Evolutionary conservation across 2,329 filamentous ascomycete species (phyloP).

Genomic region (Microcyclosporella mali): DNA sequence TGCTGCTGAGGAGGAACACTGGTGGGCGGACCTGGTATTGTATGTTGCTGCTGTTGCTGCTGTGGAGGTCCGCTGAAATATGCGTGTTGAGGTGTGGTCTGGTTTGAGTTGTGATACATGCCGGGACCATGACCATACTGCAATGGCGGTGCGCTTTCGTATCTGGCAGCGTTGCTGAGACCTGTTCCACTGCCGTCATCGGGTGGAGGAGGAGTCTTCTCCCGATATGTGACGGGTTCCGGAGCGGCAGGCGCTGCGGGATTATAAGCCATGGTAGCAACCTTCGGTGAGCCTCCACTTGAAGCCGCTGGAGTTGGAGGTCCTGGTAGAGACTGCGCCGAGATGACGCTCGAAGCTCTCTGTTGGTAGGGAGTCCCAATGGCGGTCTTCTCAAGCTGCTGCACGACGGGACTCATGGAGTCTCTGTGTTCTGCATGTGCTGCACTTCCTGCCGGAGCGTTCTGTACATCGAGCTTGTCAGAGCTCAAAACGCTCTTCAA

Average conservation of each 20-base stretch:
- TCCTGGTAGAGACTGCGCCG: slow-evolving; percentile 30
- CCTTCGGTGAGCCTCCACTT: slow-evolving; percentile 16
- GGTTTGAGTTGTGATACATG: slow-evolving; percentile 5
- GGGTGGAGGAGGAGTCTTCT: slow-evolving; percentile 72
- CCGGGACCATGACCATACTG: slow-evolving; percentile 22
- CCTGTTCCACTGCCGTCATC: slow-evolving; percentile 53
- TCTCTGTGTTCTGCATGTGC: slow-evolving; percentile 40
- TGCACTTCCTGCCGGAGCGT: slow-evolving; percentile 51
- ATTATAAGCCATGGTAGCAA: slow-evolving; percentile 67
- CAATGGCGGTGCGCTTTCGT: slow-evolving; percentile 29
- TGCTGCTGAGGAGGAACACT: slow-evolving; percentile 23
- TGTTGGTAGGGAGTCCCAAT: slow-evolving; percentile 54
- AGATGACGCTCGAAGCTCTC: slow-evolving; percentile 33
- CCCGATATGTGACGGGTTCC: slow-evolving; percentile 63
- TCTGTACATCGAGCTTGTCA: slow-evolving; percentile 55
- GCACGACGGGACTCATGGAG: slow-evolving; percentile 62
- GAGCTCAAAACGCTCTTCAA: slow-evolving; percentile 59
- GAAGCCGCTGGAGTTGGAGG: slow-evolving; percentile 26
- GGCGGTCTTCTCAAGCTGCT: slow-evolving; percentile 65
- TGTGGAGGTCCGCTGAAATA: slow-evolving; percentile 41
- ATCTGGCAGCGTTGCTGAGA: slow-evolving; percentile 33
- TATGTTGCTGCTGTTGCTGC: slow-evolving; percentile 12
- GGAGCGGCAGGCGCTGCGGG: slow-evolving; percentile 71
- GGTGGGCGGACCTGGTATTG: slow-evolving; percentile 13
- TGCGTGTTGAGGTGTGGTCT: slow-evolving; percentile 24